Base-by-base conservation (phyloP, 805 yeast genomes). In the Kodamaea kaohsiungensis region DNA sequence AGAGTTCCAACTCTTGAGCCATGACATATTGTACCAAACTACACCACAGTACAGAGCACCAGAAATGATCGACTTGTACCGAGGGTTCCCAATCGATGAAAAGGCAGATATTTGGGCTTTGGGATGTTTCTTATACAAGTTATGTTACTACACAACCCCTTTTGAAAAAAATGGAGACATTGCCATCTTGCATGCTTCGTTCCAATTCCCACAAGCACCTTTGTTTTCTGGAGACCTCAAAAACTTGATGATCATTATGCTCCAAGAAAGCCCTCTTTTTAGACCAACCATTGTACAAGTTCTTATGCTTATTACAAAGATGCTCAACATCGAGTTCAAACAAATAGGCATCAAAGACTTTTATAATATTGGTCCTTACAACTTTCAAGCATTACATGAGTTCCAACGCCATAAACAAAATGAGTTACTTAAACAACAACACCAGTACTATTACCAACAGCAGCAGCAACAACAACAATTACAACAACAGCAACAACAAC, bases 11-110 rank as follows among this genome's bases (percentile, higher is more conserved):
- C 66, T 80, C n/a, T 74, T 92, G 35, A 88, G 89, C 53, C 90
- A 89, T 64, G 97, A 93, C 67, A 84, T 93, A 53, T 82, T 90
- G 63, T 84, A 86, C 58, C 96, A 93, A 65, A 93, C 99, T 0
- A 93, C 99, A 3, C 96, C 97, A 13, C 99, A 95, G 69, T 93
- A 93, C 67, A 78, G 99, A 58, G 79, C 96, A 0, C 99, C 99
- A 0, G 99, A 93, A 67, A 95, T 93, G 98, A 83, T 93, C 53
- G 98, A 93, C 70, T 78, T 92, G 22, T 87, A 87, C 66, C 77
- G 91, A 47, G 89, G 91, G 6, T 73, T 85, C 47, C 95, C 97
- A 1, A 88, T 93, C 42, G 95, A 93, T 69, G 96, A 92, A 63
- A 91, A 91, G 69, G 80, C 93, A 7, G 99, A 93, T 71, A 89